Evolutionary conservation across 2,329 filamentous ascomycete species (phyloP).

Genomic region (Fusarium falciforme): DNA sequence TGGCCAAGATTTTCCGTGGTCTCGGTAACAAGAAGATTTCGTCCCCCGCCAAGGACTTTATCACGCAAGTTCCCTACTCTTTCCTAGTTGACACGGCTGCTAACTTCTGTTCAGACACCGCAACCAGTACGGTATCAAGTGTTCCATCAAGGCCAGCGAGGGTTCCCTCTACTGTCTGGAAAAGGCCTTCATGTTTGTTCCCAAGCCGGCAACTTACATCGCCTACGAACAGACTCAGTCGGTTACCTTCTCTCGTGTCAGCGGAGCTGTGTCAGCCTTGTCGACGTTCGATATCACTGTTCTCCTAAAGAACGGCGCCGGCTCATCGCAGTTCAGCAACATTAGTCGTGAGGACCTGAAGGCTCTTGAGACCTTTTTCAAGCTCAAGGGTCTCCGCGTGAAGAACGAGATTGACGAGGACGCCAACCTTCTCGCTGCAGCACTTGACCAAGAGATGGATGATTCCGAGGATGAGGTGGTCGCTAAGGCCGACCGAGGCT

Average conservation of each 20-base stretch:
- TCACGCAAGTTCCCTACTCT: constrained; percentile 64
- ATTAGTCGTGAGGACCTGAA: constrained; percentile 99
- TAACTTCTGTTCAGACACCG: constrained; percentile 73
- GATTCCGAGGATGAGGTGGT: constrained; percentile 87
- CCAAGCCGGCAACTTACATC: constrained; percentile 97
- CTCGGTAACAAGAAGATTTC: constrained; percentile 95
- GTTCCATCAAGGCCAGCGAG: constrained; percentile 99
- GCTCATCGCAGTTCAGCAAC: constrained; percentile 97
- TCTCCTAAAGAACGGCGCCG: constrained; percentile 84
- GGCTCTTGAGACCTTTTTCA: constrained; percentile 97
- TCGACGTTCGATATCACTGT: constrained; percentile 98
- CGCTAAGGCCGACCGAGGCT: constrained; percentile 80
- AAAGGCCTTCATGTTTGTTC: constrained; percentile 99
- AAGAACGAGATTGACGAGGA: constrained; percentile 99
- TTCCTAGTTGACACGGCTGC: constrained; percentile 31
- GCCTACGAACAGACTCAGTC: constrained; percentile 92
- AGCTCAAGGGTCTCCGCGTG: constrained; percentile 91
- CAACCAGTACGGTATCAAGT: constrained; percentile 95
- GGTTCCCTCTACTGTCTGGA: constrained; percentile 97
- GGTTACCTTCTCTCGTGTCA: constrained; percentile 95
- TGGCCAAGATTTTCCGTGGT: constrained; percentile 95
- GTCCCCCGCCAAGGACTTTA: constrained; percentile 92
- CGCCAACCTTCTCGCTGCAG: constrained; percentile 81
- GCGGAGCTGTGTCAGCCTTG: constrained; percentile 90
- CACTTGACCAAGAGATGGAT: constrained; percentile 85